Conservation (phyloP, 768 basidiomycete genomes). For the Plicaturopsis crispa region DNA sequence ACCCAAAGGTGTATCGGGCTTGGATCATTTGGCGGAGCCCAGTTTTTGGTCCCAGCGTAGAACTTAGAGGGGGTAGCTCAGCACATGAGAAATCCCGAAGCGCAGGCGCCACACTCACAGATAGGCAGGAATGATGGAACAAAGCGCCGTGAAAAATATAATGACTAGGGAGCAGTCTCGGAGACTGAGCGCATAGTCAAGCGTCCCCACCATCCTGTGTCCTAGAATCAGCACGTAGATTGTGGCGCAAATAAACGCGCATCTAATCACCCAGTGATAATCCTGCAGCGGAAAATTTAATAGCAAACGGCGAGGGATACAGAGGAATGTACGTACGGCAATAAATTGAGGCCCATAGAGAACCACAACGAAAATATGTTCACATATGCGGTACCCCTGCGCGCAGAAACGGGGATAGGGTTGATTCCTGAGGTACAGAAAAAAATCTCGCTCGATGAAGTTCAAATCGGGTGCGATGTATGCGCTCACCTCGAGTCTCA, state of each 20-base stretch:
- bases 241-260: no score
- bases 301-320: neutral
- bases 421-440: conserved; percentile 33
- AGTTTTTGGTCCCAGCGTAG: conserved; percentile 71
- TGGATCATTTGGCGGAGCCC: conserved; percentile 81
- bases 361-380: conserved; percentile 72
- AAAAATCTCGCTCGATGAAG: neutral
- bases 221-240: no score
- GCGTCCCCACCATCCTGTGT: conserved; percentile 57
- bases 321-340: conserved; percentile 29
- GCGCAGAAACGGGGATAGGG: conserved; percentile 41
- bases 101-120: conserved; percentile 35
- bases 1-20: conserved; percentile 56
- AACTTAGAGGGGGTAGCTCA: conserved; percentile 19
- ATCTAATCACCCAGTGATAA: no score
- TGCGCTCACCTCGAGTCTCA: conserved; percentile 21
- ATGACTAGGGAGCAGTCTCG: conserved; percentile 60
- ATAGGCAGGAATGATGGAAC: conserved; percentile 49
- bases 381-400: conserved; percentile 50
- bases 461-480: neutral
- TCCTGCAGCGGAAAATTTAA: conserved; percentile 57
- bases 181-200: conserved; percentile 57
- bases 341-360: conserved; percentile 60
- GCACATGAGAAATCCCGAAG: neutral
- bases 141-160: conserved; percentile 60